Evolutionary conservation across 139 green algal genomes (phyloP).

Genomic region (Desmodesmus armatus): DNA sequence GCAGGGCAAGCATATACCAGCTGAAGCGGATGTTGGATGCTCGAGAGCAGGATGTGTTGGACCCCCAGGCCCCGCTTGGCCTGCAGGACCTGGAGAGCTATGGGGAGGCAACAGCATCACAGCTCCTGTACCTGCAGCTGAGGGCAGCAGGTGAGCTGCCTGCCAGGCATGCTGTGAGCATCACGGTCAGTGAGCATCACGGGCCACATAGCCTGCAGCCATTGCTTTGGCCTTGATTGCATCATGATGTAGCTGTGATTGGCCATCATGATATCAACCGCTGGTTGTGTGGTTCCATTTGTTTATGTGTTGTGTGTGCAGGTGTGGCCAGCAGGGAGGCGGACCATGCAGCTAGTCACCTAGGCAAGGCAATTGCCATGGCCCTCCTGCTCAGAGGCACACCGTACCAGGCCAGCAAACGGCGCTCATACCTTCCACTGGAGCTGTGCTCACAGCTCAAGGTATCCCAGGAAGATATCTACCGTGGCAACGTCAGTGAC

Average conservation of each 20-base stretch:
- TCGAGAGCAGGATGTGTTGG: constrained; percentile 69
- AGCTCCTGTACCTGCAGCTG: constrained; percentile 74
- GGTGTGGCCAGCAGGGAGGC: constrained; percentile 63
- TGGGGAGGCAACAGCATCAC: constrained; percentile 76
- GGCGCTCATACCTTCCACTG: constrained; percentile 66
- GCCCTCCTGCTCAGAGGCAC: constrained; percentile 72
- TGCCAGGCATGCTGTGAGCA: neutral
- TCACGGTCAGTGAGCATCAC: neutral
- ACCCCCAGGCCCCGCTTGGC: constrained; percentile 59
- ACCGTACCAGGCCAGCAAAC: constrained; percentile 56
- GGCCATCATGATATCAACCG: no score
- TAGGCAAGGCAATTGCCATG: constrained; percentile 85
- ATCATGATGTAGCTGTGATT: no score
- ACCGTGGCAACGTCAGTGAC: constrained; percentile 49
- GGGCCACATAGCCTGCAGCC: neutral
- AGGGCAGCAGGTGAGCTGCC: constrained; percentile 21
- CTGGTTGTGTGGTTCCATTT: neutral
- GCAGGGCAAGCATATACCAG: constrained; percentile 64
- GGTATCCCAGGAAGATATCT: constrained; percentile 59
- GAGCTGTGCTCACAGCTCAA: constrained; percentile 56
- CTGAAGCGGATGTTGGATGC: constrained; percentile 78
- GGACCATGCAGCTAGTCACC: constrained; percentile 80
- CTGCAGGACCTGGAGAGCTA: constrained; percentile 79
- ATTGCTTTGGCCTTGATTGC: no score
- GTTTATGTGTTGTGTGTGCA: constrained; percentile 17